Conservation (phyloP, 1,284 basidiomycete genomes). For the Fistulina hepatica region DNA sequence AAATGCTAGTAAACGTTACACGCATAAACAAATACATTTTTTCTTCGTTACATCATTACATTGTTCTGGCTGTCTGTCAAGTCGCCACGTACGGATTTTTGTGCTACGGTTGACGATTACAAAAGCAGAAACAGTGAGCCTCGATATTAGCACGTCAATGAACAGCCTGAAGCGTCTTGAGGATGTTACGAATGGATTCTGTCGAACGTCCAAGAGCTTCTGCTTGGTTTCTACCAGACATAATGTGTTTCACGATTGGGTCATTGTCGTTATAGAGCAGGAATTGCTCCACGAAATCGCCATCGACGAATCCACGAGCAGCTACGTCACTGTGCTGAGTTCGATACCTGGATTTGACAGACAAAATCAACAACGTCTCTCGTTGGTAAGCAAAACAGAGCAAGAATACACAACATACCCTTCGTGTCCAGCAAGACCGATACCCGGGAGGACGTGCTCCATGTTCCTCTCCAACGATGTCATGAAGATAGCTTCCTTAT, state of each 20-base stretch:
- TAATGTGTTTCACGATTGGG: constrained; percentile 29
- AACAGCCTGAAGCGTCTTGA: constrained; percentile 53
- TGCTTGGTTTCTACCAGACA: constrained; percentile 42
- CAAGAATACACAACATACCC: constrained; percentile 31
- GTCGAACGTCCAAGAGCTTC: constrained; percentile 39
- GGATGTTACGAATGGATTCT: constrained; percentile 35
- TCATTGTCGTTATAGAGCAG: constrained; percentile 31
- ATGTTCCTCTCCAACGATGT: constrained; percentile 75
- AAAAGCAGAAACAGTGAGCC: neutral
- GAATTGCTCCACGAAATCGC: constrained; percentile 74
- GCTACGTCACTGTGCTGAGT: constrained; percentile 45
- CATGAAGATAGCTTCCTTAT: too few species aligned
- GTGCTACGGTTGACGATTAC: too few species aligned
- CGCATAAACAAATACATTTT: too few species aligned
- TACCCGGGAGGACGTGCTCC: constrained; percentile 39
- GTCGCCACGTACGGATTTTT: too few species aligned
- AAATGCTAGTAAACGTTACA: too few species aligned
- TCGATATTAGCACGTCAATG: constrained; percentile 31
- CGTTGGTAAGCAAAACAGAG: constrained; percentile 1
- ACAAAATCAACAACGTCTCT: constrained; percentile 20
- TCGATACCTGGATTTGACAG: constrained; percentile 51
- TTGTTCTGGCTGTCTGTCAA: too few species aligned
- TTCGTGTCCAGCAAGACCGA: constrained; percentile 55
- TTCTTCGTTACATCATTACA: too few species aligned
- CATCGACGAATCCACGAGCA: constrained; percentile 76